These are phyloP conservation scores for Haberlea rhodopensis DNA, from an alignment of 257 asterid species.

Conservation along the genomic window DNA sequence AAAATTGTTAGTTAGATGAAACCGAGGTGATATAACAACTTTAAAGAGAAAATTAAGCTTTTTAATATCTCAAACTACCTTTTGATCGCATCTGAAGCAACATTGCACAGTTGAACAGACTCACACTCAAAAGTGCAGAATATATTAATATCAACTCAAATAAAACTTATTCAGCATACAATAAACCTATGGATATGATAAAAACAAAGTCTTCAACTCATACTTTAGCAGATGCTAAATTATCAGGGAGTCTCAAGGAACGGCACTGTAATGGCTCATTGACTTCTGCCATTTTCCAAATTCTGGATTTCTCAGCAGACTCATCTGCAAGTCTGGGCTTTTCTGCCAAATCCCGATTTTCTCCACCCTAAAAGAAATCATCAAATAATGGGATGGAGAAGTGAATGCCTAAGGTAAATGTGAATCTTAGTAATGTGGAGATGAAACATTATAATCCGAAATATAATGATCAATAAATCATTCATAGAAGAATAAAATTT, in stretches of 20 bases:
- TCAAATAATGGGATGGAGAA: constrained; percentile 21
- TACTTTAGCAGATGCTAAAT: constrained; percentile 43
- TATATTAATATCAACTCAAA: background rate
- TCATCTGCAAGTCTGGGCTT: constrained; percentile 57
- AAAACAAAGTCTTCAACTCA: constrained; percentile 12
- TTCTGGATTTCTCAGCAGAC: constrained; percentile 50
- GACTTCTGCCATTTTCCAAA: constrained; percentile 56
- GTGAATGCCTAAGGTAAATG: background rate
- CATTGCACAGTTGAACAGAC: background rate
- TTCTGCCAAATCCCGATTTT: constrained; percentile 46
- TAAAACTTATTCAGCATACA: background rate
- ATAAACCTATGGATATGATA: constrained; percentile 2
- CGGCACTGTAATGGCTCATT: constrained; percentile 60
- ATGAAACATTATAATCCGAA: background rate
- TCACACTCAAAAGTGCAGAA: background rate
- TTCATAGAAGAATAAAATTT: background rate
- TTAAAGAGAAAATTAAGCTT: background rate
- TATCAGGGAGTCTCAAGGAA: constrained; percentile 53
- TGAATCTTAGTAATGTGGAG: background rate
- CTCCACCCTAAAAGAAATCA: constrained; percentile 46
- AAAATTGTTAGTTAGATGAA: background rate
- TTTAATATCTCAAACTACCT: background rate
- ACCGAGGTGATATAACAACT: background rate
- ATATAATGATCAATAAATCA: background rate
- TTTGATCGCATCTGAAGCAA: background rate